A percentile compares a stretch with the other conserved stretches of the same genome.
Conservation (phyloP, 2,329 filamentous ascomycete genomes). For the Fusarium sulawesiense region DNA sequence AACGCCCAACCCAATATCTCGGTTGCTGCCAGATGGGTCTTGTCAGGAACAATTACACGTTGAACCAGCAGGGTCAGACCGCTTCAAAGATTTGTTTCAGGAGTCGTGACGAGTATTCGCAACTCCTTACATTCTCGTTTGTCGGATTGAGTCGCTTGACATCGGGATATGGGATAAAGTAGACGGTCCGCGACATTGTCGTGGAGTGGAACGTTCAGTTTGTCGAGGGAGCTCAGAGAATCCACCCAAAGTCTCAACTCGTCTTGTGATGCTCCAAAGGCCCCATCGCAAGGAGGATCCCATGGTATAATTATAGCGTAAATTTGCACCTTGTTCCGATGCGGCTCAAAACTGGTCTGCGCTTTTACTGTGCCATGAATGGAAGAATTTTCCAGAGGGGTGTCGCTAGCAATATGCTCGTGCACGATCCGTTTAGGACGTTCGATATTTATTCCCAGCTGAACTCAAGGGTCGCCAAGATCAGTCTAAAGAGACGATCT, state of each 20-base stretch:
- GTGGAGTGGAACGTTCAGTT: slow-evolving; percentile 31
- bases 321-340: slow-evolving; percentile 40
- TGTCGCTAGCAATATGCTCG: slow-evolving; percentile 19
- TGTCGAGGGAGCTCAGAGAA: slow-evolving; percentile 21
- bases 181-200: slow-evolving; percentile 26
- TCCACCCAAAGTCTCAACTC: slow-evolving; percentile 37
- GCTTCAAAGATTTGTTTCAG: slow-evolving; percentile 20
- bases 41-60: not conserved
- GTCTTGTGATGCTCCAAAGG: slow-evolving; percentile 41
- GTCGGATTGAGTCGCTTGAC: slow-evolving; percentile 36
- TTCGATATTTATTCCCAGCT: slow-evolving; percentile 11
- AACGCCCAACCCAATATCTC: slow-evolving; percentile 21
- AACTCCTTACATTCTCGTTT: slow-evolving; percentile 20
- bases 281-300: slow-evolving; percentile 39
- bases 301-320: slow-evolving; percentile 47
- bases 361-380: slow-evolving; percentile 12
- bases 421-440: slow-evolving; percentile 15
- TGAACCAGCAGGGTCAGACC: slow-evolving; percentile 21
- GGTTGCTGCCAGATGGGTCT: slow-evolving; percentile 34
- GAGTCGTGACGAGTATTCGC: slow-evolving; percentile 10
- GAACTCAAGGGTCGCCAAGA: slow-evolving; percentile 27
- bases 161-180: slow-evolving; percentile 22
- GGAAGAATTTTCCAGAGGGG: slow-evolving; percentile 25
- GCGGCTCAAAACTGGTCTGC: slow-evolving; percentile 42
- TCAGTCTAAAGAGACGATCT: slow-evolving; percentile 1